Base-by-base conservation (phyloP, 2,329 filamentous ascomycete species). In the Fusarium armeniacum region DNA sequence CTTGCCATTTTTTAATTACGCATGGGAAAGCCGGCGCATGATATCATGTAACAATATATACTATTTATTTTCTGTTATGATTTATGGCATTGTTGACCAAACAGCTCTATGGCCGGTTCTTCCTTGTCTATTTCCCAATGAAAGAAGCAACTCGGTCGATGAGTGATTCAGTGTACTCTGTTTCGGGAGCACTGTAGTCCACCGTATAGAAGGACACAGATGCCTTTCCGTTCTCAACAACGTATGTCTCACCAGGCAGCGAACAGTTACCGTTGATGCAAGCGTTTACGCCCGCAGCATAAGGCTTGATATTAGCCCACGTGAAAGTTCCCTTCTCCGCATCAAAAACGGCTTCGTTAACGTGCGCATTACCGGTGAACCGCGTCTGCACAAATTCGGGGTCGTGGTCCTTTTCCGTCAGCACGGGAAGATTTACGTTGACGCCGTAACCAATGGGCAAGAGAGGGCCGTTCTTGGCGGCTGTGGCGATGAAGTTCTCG, bases 241-340 rank as follows among this genome's bases (percentile, higher is more conserved):
- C 77, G 40, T 78, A 79, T 1, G 83, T 85, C 78, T 87, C 85
- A 0, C 84, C 83, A 0, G 83, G 83, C n/a, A 87, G 72, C 9
- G 73, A 76, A 72, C 83, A 85, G 57, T 87, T 81, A 1, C 84
- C 85, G 50, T 86, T 86, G 67, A 85, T 82, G 59, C 84, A 86
- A 2, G 77, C 72, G 55, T 86, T 86, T 3, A 83, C 77, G 2
- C 82, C 84, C 1, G 77, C 79, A 5, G 76, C 67, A 51, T 76
- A 76, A 3, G 80, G 78, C 35, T 77, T 76, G 20, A 82, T 76
- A 56, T 81, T 81, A 1, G 73, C 78, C 73, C 78, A 83, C 1
- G 66, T 77, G 67, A 87, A 86, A 1, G 81, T 76, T 0, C 82
- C 81, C 4, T 81, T 80, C 1, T 80, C 77, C 5, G 78, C 75